A percentile compares a stretch with the other conserved stretches of the same genome.
Conservation (phyloP, 306 rosid genomes). For the Datisca glomerata region DNA sequence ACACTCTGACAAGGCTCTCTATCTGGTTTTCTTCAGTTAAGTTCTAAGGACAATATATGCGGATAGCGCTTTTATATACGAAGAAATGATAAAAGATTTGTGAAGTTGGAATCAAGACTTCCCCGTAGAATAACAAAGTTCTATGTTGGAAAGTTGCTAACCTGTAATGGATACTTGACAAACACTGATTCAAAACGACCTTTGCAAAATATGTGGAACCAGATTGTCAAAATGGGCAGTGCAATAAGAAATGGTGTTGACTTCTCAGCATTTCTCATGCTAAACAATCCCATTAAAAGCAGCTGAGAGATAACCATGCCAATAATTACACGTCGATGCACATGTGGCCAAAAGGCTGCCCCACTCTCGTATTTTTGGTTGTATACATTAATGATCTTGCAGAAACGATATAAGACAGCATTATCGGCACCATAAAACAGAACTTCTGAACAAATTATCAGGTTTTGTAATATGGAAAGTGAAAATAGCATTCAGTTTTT, state of each 20-base stretch:
- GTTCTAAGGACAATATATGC: no score
- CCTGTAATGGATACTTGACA: constrained; percentile 60
- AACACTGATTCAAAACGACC: constrained; percentile 91
- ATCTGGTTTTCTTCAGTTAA: no score
- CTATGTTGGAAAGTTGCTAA: no score
- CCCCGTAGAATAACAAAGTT: no score
- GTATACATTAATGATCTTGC: constrained; percentile 78
- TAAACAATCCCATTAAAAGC: constrained; percentile 68
- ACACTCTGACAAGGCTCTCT: no score
- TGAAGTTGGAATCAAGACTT: no score
- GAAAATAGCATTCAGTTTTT: no score
- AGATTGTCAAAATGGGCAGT: constrained; percentile 64
- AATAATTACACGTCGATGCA: constrained; percentile 55
- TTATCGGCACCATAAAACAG: constrained; percentile 7
- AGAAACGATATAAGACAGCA: constrained; percentile 5
- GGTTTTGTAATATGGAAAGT: no score
- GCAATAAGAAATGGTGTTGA: constrained; percentile 41
- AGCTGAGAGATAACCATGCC: constrained; percentile 65
- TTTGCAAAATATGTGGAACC: constrained; percentile 68
- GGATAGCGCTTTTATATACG: no score
- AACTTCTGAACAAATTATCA: no score
- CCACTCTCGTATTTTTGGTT: constrained; percentile 81
- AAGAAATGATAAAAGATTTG: no score
- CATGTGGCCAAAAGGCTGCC: constrained; percentile 85
- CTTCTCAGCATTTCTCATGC: constrained; percentile 44